Evolutionary conservation across 140 eudicot genomes (phyloP).

Genomic region (Flaveria floridana): DNA sequence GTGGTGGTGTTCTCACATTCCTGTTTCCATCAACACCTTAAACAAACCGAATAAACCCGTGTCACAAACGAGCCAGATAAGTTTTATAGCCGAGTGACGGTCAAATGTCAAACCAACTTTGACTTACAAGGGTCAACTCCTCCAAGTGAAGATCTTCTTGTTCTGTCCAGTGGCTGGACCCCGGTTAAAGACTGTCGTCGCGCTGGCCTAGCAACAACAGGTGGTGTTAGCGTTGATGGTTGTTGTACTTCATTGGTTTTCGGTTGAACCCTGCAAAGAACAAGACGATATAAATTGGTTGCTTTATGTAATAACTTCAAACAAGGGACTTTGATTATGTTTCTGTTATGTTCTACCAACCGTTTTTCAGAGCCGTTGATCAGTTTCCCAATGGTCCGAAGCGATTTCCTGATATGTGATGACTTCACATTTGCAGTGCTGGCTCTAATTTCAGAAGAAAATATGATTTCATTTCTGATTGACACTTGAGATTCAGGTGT

Average conservation of each 20-base stretch:
- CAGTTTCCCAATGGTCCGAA: constrained; percentile 81
- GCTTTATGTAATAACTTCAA: not conserved
- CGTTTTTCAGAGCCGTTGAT: constrained; percentile 89
- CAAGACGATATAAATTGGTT: not conserved
- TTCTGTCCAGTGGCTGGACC: constrained; percentile 42
- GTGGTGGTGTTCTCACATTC: constrained; percentile 70
- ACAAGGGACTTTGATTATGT: not conserved
- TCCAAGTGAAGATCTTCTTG: constrained; percentile 72
- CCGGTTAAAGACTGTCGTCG: constrained; percentile 79
- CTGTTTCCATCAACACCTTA: constrained; percentile 48
- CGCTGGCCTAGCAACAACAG: constrained; percentile 41
- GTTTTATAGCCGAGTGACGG: not conserved
- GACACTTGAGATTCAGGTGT: constrained; percentile 61
- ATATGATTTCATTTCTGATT: constrained; percentile 34
- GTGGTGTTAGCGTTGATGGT: constrained; percentile 38
- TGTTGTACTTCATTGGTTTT: constrained; percentile 47
- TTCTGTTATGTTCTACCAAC: constrained; percentile 30
- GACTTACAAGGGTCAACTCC: constrained; percentile 62
- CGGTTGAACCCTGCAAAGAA: constrained; percentile 55
- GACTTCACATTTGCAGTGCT: constrained; percentile 49
- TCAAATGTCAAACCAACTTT: constrained; percentile 2
- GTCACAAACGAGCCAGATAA: constrained; percentile 11
- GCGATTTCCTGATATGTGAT: constrained; percentile 69
- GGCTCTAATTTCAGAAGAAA: constrained; percentile 43
- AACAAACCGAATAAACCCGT: constrained; percentile 10